Percentiles rank a stretch among this genome's conserved stretches.
These are phyloP conservation scores for Limnanthes douglasii DNA, from an alignment of 345 rosid species.

Conservation along the genomic window DNA sequence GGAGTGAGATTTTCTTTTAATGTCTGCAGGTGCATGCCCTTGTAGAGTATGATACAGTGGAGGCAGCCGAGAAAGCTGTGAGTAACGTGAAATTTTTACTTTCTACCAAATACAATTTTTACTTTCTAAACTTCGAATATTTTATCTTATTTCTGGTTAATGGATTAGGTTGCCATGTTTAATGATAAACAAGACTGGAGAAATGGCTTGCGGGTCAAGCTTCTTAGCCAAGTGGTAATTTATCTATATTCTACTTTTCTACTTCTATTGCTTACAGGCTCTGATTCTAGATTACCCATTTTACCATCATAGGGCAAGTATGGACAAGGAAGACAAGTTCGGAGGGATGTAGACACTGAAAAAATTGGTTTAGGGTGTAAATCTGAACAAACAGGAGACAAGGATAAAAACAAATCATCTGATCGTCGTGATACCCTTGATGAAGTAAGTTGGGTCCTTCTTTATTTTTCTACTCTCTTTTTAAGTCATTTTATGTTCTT, in stretches of 20 bases:
- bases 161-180: slow-evolving; percentile 55
- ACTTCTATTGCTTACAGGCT: background rate
- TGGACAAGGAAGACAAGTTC: slow-evolving; percentile 42
- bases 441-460: slow-evolving; percentile 44
- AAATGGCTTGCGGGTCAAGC: slow-evolving; percentile 81
- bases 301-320: slow-evolving; percentile 27
- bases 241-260: background rate
- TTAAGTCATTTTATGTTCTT: too few relatives aligned
- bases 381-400: slow-evolving; percentile 31
- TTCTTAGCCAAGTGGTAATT: slow-evolving; percentile 49
- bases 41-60: slow-evolving; percentile 70
- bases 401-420: slow-evolving; percentile 24
- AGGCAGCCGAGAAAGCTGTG: slow-evolving; percentile 91
- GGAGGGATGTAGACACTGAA: slow-evolving; percentile 43
- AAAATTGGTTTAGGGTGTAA: slow-evolving; percentile 23
- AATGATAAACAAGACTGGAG: slow-evolving; percentile 86
- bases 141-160: slow-evolving; percentile 4
- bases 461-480: too few relatives aligned
- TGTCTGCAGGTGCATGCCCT: slow-evolving; percentile 58
- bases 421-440: slow-evolving; percentile 38
- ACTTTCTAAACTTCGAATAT: background rate
- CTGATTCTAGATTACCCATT: slow-evolving; percentile 6
- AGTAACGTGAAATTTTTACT: slow-evolving; percentile 10
- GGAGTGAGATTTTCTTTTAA: slow-evolving; percentile 3
- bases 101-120: too few relatives aligned